Conservation (phyloP, 2,329 filamentous ascomycete genomes). For the Orbilia oligospora region DNA sequence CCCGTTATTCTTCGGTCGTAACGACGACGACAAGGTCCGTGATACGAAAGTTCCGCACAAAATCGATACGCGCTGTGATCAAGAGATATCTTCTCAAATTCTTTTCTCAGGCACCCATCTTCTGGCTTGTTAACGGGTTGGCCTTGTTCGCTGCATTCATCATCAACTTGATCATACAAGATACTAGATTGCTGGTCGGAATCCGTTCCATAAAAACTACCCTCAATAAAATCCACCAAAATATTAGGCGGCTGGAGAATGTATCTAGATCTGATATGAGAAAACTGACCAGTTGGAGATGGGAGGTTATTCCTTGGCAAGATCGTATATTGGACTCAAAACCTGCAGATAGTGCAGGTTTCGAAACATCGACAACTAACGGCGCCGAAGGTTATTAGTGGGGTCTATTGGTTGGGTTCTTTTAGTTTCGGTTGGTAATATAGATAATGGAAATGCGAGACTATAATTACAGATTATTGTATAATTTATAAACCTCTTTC, state of each 20-base stretch:
- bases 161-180: conserved; percentile 12
- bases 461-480: neutral
- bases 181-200: conserved; percentile 15
- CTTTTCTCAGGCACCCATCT: conserved; percentile 16
- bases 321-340: conserved; percentile 8
- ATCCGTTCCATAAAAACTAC: conserved; percentile 24
- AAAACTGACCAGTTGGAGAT: conserved; percentile 18
- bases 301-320: conserved; percentile 29
- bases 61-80: neutral
- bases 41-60: neutral
- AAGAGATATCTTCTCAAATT: conserved; percentile 19
- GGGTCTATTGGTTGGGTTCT: neutral
- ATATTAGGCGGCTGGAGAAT: neutral
- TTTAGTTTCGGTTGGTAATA: neutral
- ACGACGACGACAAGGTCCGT: neutral
- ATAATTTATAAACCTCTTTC: no score
- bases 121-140: conserved; percentile 23
- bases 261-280: conserved; percentile 7
- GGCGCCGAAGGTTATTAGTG: neutral
- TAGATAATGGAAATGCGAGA: neutral
- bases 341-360: neutral
- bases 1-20: conserved; percentile 6
- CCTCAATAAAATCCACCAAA: neutral
- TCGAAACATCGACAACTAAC: neutral
- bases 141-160: conserved; percentile 8